Conservation (phyloP, 495 filamentous ascomycete species). For the Neurospora cerealis region DNA sequence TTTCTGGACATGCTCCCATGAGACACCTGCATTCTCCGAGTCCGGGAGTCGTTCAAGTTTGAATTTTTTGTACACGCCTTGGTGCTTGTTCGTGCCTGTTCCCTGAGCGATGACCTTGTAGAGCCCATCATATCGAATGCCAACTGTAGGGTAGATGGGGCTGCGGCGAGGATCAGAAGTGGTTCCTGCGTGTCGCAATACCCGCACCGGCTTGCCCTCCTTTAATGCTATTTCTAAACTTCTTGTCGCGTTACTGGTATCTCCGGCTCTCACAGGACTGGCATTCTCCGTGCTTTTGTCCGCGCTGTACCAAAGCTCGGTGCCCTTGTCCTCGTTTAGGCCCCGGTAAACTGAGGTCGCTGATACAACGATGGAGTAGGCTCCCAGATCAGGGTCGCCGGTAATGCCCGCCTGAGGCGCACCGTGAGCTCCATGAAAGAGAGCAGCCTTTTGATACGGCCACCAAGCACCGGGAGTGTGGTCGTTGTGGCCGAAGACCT, state of each 20-base stretch:
- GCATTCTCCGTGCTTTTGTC: constrained; percentile 24
- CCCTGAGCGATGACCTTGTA: constrained; percentile 28
- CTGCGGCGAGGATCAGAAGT: constrained; percentile 2
- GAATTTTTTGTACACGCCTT: constrained; percentile 33
- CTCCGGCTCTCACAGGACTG: constrained; percentile 6
- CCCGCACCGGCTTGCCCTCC: constrained; percentile 29
- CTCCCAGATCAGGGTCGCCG: constrained; percentile 26
- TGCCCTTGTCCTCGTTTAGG: constrained; percentile 34
- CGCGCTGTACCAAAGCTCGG: constrained; percentile 37
- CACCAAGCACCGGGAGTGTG: constrained; percentile 41
- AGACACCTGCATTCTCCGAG: constrained; percentile 12
- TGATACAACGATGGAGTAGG: constrained; percentile 35
- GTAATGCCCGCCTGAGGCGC: constrained; percentile 33
- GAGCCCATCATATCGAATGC: constrained; percentile 44
- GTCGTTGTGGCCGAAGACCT: constrained; percentile 37
- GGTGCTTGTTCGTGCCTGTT: constrained; percentile 5
- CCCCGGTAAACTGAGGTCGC: constrained; percentile 31
- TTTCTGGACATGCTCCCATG: background rate
- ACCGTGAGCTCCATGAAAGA: constrained; percentile 43
- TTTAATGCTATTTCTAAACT: constrained; percentile 23
- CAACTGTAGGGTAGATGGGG: constrained; percentile 20
- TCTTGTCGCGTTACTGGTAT: constrained; percentile 21
- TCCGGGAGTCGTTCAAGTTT: constrained; percentile 22
- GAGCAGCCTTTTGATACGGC: constrained; percentile 36
- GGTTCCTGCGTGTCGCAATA: constrained; percentile 30